Base-by-base conservation (phyloP, 257 asterid species). In the Osmanthus fragrans region DNA sequence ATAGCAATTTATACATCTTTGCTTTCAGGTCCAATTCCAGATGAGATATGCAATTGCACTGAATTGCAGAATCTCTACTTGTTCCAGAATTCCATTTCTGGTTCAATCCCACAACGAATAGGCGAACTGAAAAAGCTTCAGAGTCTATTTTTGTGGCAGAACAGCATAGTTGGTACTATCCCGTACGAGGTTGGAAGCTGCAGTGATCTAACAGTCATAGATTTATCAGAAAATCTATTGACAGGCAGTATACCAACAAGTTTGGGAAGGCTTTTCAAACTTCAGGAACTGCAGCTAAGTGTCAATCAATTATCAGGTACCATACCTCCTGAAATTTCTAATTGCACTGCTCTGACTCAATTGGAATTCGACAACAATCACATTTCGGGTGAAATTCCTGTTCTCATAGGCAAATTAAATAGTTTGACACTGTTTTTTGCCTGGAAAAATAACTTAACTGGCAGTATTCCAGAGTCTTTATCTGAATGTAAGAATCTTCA, bases 381-480 rank as follows among this genome's bases (percentile, higher is more conserved):
- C 2, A 75, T 95, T 32, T 88, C 94, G 0, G 99, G 99, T 0
- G 94, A 90, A 32, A 90, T 95, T 71, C 99, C 99, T 1, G 21
- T 36, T 27, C 81, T 85, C 58, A 87, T 95, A 34, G 96, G 99
- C 45, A 89, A 83, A 12, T 33, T 95, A 42, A 82, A 71, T 75
- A 84, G 85, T 73, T 70, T 95, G 83, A 89, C 85, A 56, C 86
- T 95, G 81, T 88, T 95, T 74, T 95, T 93, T 34, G 98, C 99
- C 73, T 95, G 99, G 99, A 86, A 80, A 89, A 95, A 95, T 80
- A 93, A 93, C 60, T 79, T 95, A 64, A 90, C 97, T 13, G 99
- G 99, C 25, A 81, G 33, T 2, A 92, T 95, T 71, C 99, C 98
- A 9, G 96, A 82, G 42, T 82, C 98, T 58, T 83, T 95, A 33